Base-by-base conservation (phyloP, 352 stramenopile genomes). In the Globisporangium apiculatum region DNA sequence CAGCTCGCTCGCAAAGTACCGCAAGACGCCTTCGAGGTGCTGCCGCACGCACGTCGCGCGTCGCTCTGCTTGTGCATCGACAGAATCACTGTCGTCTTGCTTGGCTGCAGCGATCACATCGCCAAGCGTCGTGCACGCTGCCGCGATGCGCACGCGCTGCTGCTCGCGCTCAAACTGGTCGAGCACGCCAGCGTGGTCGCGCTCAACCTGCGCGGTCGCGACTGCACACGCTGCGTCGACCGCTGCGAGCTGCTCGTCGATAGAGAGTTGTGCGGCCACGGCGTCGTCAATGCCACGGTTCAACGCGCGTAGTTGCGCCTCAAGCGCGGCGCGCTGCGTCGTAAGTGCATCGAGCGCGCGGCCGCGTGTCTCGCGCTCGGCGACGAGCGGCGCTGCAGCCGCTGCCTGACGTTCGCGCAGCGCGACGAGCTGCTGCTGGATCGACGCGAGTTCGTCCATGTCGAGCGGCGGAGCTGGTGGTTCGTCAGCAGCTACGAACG, bases 1-100 rank as follows among this genome's bases (percentile, higher is more conserved):
- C 51, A 89, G 53, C 47, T 94, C 75, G 53, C 81, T 87, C 48
- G 75, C 75, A 55, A 90, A 87, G 51, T 91, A 94, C 31, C 79
- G 76, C 9, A 88, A 55, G 12, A 80, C 69, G 36, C 74, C 78
- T 61, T 94, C 76, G 11, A 91, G 51, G 41, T 91, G 75, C 63
- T 91, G 79, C 0, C 69, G 60, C 48, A 83, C 45, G 48, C 73
- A 85, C 17, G 58, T 53, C 1, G 71, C 65, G 37, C 77, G 73
- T 55, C 24, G 24, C 87, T 89, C 11, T 80, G 62, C 41, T 31
- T 31, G 24, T 31, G 24, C 24, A 31, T 31, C 24, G 24, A 31
- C 24, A 31, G 24, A 31, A 31, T 31, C 24, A 3, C 24, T 31
- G 24, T 31, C 24, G 24, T 31, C 61, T 10, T 73, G 58, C 11